These are phyloP conservation scores for Lignosus rhinocerotis DNA, from an alignment of 1,284 basidiomycete genomes.

Conservation along the genomic window DNA sequence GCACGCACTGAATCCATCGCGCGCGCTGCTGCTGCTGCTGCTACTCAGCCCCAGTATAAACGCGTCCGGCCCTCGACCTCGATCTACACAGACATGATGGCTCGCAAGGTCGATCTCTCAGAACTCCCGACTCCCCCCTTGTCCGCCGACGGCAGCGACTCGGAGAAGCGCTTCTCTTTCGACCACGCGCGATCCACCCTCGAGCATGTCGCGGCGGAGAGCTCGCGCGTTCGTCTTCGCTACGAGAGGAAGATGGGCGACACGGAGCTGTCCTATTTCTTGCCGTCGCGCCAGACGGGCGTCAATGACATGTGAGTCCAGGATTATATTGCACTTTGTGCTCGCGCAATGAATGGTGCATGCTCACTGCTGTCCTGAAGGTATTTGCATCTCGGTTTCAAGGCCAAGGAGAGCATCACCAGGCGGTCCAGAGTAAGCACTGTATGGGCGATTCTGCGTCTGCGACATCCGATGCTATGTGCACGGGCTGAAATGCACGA, in stretches of 20 bases:
- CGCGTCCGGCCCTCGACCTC: neutral
- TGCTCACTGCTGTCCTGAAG: conserved; percentile 34
- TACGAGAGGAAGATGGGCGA: conserved; percentile 56
- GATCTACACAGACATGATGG: conserved; percentile 1
- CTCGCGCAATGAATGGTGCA: neutral
- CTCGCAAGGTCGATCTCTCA: conserved; percentile 4
- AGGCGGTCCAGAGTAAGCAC: conserved; percentile 48
- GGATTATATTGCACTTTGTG: neutral
- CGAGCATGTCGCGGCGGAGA: neutral
- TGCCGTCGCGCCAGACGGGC: conserved; percentile 69
- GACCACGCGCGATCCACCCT: neutral
- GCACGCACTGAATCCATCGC: neutral
- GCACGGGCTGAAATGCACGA: conserved; percentile 58
- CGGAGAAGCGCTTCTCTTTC: conserved; percentile 7
- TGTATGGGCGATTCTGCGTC: conserved; percentile 69
- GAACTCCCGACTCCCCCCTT: conserved; percentile 28
- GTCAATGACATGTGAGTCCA: conserved; percentile 78
- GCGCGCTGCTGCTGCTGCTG: neutral
- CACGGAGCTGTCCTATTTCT: conserved; percentile 70
- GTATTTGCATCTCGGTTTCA: conserved; percentile 72
- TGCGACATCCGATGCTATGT: conserved; percentile 69
- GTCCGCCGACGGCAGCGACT: conserved; percentile 11
- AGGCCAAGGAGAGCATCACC: conserved; percentile 45
- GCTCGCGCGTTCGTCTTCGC: neutral
- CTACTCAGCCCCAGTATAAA: neutral